Percentiles rank a stretch among this genome's conserved stretches.
Conservation (phyloP, 2,329 filamentous ascomycete species). For the Ophiocordyceps camponoti-rufipedis region DNA sequence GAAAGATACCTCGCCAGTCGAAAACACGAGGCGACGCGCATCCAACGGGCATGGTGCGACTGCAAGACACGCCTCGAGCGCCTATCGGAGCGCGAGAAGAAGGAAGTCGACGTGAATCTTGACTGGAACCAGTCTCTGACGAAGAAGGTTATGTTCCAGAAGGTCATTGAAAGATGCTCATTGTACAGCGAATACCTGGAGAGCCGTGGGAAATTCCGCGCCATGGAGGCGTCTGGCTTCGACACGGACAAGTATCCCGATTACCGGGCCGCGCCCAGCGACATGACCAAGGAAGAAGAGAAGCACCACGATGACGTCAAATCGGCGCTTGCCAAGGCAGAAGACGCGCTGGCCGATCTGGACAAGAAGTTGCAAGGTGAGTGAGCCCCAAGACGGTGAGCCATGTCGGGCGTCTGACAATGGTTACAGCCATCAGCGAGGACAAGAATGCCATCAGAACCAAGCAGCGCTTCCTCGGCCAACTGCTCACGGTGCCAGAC, state of each 20-base stretch:
- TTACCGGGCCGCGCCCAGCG: slow-evolving; percentile 19
- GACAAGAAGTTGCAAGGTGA: slow-evolving; percentile 17
- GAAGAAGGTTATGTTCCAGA: slow-evolving; percentile 13
- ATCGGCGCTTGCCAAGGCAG: slow-evolving; percentile 14
- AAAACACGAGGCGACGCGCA: slow-evolving; percentile 25
- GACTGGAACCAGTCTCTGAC: slow-evolving; percentile 9
- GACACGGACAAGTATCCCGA: slow-evolving; percentile 19
- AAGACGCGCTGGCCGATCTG: slow-evolving; percentile 15
- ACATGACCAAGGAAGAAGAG: slow-evolving; percentile 15
- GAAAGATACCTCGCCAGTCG: slow-evolving; percentile 31
- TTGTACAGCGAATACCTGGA: slow-evolving; percentile 16
- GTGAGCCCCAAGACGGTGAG: slow-evolving; percentile 2
- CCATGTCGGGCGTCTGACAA: not conserved
- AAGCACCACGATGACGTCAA: slow-evolving; percentile 12
- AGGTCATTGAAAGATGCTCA: slow-evolving; percentile 13
- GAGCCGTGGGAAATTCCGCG: slow-evolving; percentile 15
- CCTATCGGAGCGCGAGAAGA: slow-evolving; percentile 8
- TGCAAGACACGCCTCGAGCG: slow-evolving; percentile 11
- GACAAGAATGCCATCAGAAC: slow-evolving; percentile 14
- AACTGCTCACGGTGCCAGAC: slow-evolving; percentile 19
- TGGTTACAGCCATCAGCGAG: slow-evolving; percentile 9
- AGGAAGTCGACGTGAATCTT: slow-evolving; percentile 10
- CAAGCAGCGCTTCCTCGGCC: slow-evolving; percentile 19
- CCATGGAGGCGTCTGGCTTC: slow-evolving; percentile 19
- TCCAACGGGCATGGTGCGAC: slow-evolving; percentile 19